These are phyloP conservation scores for Tilletia indica DNA, from an alignment of 1,284 basidiomycete genomes.

Conservation along the genomic window DNA sequence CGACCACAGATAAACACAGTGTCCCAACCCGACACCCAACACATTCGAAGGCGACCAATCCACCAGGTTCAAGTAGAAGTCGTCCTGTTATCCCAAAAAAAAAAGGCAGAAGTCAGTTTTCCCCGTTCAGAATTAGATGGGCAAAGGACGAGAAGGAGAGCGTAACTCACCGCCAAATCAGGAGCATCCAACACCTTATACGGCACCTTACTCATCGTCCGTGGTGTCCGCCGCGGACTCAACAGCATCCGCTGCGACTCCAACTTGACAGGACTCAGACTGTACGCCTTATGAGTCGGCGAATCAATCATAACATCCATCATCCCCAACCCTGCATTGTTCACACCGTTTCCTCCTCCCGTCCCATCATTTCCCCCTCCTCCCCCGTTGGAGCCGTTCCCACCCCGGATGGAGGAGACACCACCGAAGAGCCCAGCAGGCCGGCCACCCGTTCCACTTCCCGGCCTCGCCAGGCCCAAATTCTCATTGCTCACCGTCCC, in stretches of 20 bases:
- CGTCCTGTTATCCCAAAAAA: conserved; percentile 63
- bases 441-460: too few relatives aligned
- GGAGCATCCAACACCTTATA: conserved; percentile 97
- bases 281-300: conserved; percentile 78
- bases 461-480: background rate
- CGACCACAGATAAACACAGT: conserved; percentile 94
- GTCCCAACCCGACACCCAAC: conserved; percentile 85
- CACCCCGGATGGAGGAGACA: background rate
- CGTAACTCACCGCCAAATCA: conserved; percentile 63
- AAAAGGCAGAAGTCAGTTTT: too few relatives aligned
- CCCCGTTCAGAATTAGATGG: background rate
- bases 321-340: background rate
- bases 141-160: background rate
- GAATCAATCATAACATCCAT: conserved; percentile 56
- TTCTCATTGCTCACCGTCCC: background rate
- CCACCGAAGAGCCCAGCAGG: background rate
- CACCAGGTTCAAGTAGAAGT: conserved; percentile 96
- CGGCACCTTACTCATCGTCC: conserved; percentile 87
- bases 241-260: conserved; percentile 80
- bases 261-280: conserved; percentile 81
- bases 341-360: conserved; percentile 31
- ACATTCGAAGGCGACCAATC: conserved; percentile 96
- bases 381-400: conserved; percentile 8
- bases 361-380: conserved; percentile 29
- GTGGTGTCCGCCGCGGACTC: conserved; percentile 74